Evolutionary conservation across 805 yeast species (phyloP).

Genomic region (Teunomyces pallodes): DNA sequence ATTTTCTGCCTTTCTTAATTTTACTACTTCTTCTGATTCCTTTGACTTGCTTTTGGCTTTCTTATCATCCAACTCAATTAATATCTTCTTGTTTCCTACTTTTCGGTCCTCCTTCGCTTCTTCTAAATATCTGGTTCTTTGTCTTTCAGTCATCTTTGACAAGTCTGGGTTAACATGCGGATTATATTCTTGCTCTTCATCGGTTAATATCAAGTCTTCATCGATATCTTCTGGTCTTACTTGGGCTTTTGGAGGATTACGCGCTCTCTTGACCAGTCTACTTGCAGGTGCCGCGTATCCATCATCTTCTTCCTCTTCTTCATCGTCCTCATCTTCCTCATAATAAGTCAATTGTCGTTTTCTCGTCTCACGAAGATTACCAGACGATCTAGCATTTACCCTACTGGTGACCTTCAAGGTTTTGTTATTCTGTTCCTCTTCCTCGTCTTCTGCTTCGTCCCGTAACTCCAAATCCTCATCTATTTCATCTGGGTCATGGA

Average conservation of each 20-base stretch:
- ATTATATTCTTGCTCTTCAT: constrained; percentile 44
- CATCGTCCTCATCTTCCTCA: constrained; percentile 33
- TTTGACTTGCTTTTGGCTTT: constrained; percentile 47
- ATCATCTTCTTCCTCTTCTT: constrained; percentile 13
- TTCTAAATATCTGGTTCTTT: constrained; percentile 45
- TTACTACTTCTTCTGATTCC: constrained; percentile 81
- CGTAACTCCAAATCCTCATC: constrained; percentile 35
- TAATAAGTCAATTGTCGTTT: constrained; percentile 39
- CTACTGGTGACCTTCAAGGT: constrained; percentile 15
- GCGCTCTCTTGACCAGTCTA: constrained; percentile 3
- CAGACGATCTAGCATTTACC: constrained; percentile 5
- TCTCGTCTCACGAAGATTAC: constrained; percentile 22
- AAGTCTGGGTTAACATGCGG: constrained; percentile 42
- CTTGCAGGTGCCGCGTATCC: not conserved
- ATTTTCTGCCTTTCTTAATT: constrained; percentile 77
- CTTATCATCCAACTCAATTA: constrained; percentile 29
- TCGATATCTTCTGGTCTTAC: constrained; percentile 32
- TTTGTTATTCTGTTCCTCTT: constrained; percentile 23
- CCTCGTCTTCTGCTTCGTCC: constrained; percentile 26
- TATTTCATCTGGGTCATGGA: constrained; percentile 36
- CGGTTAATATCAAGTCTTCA: constrained; percentile 35
- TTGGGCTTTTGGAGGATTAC: constrained; percentile 12
- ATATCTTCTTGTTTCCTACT: constrained; percentile 14
- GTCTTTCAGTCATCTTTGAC: constrained; percentile 55
- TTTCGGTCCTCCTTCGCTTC: constrained; percentile 17